Evolutionary conservation across 2,329 filamentous ascomycete genomes (phyloP).

Genomic region (Leptodontidium sp.): DNA sequence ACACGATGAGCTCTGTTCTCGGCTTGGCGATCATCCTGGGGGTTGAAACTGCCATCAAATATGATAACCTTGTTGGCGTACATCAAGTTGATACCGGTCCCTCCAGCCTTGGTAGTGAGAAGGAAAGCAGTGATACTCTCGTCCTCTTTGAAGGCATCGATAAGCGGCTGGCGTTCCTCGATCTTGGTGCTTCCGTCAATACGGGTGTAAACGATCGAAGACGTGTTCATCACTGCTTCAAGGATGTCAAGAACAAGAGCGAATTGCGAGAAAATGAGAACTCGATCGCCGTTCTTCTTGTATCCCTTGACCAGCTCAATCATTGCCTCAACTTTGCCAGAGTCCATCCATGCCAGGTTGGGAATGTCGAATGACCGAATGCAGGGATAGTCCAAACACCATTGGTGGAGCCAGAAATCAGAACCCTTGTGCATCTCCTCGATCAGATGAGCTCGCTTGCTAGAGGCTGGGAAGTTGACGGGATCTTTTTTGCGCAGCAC

Average conservation of each 20-base stretch:
- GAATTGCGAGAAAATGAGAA: slow-evolving; percentile 93
- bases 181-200: slow-evolving; percentile 87
- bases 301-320: slow-evolving; percentile 77
- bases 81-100: slow-evolving; percentile 96
- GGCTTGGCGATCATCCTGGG: slow-evolving; percentile 97
- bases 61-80: slow-evolving; percentile 98
- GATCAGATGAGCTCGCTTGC: slow-evolving; percentile 59
- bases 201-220: slow-evolving; percentile 80
- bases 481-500: slow-evolving; percentile 76
- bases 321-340: slow-evolving; percentile 87
- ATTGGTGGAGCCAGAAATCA: slow-evolving; percentile 71
- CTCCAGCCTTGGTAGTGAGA: slow-evolving; percentile 90
- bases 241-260: slow-evolving; percentile 91
- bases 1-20: slow-evolving; percentile 97
- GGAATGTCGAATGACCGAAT: slow-evolving; percentile 65
- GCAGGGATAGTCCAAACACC: slow-evolving; percentile 65
- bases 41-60: slow-evolving; percentile 97
- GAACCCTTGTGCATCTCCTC: slow-evolving; percentile 65
- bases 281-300: slow-evolving; percentile 82
- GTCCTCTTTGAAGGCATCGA: slow-evolving; percentile 85
- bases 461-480: slow-evolving; percentile 57
- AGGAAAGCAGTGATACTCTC: slow-evolving; percentile 86
- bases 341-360: slow-evolving; percentile 62
- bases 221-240: slow-evolving; percentile 78
- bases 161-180: slow-evolving; percentile 82